Percentiles rank a stretch among this genome's conserved stretches.
These are phyloP conservation scores for Agaricus bisporus DNA, from an alignment of 768 basidiomycete genomes.

Conservation along the genomic window DNA sequence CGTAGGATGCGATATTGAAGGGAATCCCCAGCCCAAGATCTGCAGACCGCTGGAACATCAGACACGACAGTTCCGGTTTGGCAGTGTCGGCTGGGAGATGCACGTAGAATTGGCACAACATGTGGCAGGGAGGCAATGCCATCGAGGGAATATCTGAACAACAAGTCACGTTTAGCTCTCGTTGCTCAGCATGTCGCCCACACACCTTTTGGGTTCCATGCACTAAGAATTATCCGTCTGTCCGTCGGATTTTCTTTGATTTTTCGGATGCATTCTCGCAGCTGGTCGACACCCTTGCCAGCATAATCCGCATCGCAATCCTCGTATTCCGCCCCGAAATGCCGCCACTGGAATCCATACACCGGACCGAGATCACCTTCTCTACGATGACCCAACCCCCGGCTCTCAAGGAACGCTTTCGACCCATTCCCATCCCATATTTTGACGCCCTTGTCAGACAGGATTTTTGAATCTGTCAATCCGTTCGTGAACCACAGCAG, in stretches of 20 bases:
- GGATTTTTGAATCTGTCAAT: constrained; percentile 69
- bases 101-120: constrained; percentile 99
- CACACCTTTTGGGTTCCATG: constrained; percentile 97
- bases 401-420: constrained; percentile 75
- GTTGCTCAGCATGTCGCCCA: neutral
- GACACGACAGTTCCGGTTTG: constrained; percentile 78
- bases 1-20: constrained; percentile 99
- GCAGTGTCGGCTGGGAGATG: constrained; percentile 61
- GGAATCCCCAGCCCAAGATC: constrained; percentile 97
- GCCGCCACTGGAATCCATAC: constrained; percentile 96
- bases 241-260: constrained; percentile 93
- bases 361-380: constrained; percentile 96
- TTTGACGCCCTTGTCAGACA: constrained; percentile 79
- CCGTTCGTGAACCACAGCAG: constrained; percentile 93
- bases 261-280: constrained; percentile 82
- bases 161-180: neutral
- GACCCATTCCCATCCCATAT: constrained; percentile 99
- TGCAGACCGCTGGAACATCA: constrained; percentile 97
- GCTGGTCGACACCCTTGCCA: constrained; percentile 88
- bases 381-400: constrained; percentile 77
- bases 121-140: constrained; percentile 98
- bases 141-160: constrained; percentile 79
- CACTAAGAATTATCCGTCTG: constrained; percentile 88
- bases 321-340: constrained; percentile 82
- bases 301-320: constrained; percentile 72